Percentiles rank a stretch among this genome's conserved stretches.
Evolutionary conservation across 352 stramenopile species (phyloP).

Genomic region (Phytophthora cajani): DNA sequence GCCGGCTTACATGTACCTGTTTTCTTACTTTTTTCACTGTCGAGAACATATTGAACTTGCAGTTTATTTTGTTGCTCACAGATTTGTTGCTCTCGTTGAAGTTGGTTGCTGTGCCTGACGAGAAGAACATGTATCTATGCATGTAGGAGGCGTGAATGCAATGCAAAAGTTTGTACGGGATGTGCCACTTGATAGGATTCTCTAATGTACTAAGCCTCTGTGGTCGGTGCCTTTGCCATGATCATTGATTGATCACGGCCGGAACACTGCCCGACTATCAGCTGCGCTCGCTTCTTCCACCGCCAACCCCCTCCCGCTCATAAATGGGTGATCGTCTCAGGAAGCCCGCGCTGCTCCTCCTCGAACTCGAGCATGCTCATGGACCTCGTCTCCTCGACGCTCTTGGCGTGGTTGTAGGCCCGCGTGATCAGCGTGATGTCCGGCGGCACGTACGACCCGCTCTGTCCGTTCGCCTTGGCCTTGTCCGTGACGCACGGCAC

Average conservation of each 20-base stretch:
- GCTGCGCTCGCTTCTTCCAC: constrained; percentile 14
- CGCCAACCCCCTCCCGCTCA: constrained; percentile 3
- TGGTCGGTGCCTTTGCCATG: not conserved
- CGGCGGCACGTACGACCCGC: constrained; percentile 42
- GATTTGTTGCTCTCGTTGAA: not conserved
- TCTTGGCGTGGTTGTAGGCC: constrained; percentile 61
- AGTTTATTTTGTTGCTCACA: not conserved
- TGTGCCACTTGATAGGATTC: constrained; percentile 26
- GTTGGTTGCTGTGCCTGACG: not conserved
- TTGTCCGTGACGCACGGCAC: constrained; percentile 43
- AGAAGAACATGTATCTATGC: too few species aligned
- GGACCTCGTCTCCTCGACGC: constrained; percentile 55
- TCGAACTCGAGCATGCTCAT: constrained; percentile 68
- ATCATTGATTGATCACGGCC: constrained; percentile 8
- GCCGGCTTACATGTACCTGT: too few species aligned
- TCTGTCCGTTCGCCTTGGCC: constrained; percentile 11
- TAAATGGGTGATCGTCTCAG: constrained; percentile 21
- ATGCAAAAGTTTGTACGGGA: constrained; percentile 19
- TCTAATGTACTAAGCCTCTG: constrained; percentile 21
- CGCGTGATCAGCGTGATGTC: constrained; percentile 59
- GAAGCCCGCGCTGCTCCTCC: constrained; percentile 32
- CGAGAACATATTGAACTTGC: not conserved
- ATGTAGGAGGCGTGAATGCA: not conserved
- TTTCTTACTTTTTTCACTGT: too few species aligned
- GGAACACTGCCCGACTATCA: constrained; percentile 1